Percentiles rank a stretch among this genome's conserved stretches.
phyloP scores from a whole-genome alignment of 495 filamentous ascomycete species.

The Neurospora sp. region DNA sequence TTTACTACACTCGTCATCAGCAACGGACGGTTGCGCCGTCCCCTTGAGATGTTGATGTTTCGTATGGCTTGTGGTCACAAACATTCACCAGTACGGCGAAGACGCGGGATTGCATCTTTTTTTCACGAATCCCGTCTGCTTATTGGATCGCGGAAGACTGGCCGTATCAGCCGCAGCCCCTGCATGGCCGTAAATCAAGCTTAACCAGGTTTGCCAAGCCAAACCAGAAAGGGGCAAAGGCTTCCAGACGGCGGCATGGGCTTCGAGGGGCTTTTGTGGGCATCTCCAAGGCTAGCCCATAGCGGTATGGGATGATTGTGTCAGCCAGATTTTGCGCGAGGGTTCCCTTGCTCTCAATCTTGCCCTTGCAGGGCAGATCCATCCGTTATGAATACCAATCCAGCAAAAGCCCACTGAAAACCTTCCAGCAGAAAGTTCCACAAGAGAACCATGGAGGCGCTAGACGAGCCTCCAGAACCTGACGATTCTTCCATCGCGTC shows the following conservation, averaged over 20 bases:
- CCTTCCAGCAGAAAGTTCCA: background rate
- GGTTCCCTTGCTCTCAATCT: background rate
- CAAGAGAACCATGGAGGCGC: background rate
- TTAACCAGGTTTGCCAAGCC: background rate
- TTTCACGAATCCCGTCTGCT: background rate
- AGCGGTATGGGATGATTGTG: background rate
- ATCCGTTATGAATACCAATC: background rate
- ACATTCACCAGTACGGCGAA: background rate
- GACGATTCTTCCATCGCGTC: background rate
- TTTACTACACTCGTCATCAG: background rate
- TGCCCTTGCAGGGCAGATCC: background rate
- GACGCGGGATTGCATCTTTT: background rate
- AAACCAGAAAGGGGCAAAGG: background rate
- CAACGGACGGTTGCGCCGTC: background rate
- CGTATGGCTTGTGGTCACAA: background rate
- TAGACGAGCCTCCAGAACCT: background rate
- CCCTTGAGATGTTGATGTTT: background rate
- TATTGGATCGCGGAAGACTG: constrained; percentile 3
- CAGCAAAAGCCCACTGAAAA: background rate
- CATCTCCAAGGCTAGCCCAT: background rate
- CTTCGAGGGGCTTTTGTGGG: background rate
- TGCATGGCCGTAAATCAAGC: background rate
- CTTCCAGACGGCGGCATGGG: background rate
- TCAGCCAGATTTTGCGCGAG: background rate
- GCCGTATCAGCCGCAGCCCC: constrained; percentile 1